These are phyloP conservation scores for Neofusicoccum laricinum DNA, from an alignment of 2,329 filamentous ascomycete genomes.

Conservation along the genomic window DNA sequence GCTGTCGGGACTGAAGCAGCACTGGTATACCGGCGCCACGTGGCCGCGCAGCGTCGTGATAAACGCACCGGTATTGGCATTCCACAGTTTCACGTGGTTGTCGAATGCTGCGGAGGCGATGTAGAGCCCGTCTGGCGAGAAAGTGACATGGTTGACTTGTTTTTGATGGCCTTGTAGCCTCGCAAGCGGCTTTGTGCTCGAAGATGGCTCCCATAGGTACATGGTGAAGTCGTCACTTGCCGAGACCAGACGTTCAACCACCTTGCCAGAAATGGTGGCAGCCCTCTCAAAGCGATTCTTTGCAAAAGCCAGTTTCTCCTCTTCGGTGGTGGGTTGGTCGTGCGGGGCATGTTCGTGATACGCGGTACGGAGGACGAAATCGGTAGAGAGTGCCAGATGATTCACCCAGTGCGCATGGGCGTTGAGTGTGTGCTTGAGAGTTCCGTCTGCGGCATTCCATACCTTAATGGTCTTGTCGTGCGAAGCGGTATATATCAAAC, in stretches of 20 bases:
- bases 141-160: slow-evolving; percentile 92
- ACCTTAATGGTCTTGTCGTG: slow-evolving; percentile 92
- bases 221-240: slow-evolving; percentile 96
- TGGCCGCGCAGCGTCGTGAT: slow-evolving; percentile 85
- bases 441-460: slow-evolving; percentile 80
- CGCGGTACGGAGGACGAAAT: slow-evolving; percentile 80
- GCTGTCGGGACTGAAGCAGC: slow-evolving; percentile 87
- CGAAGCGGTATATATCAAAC: slow-evolving; percentile 54
- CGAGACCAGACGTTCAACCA: slow-evolving; percentile 82
- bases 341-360: slow-evolving; percentile 71
- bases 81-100: slow-evolving; percentile 94
- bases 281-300: slow-evolving; percentile 82
- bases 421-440: slow-evolving; percentile 72
- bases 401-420: slow-evolving; percentile 95
- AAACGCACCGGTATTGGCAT: slow-evolving; percentile 71
- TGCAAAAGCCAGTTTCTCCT: slow-evolving; percentile 71
- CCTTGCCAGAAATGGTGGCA: slow-evolving; percentile 69
- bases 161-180: slow-evolving; percentile 92
- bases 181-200: slow-evolving; percentile 74
- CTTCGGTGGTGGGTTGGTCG: slow-evolving; percentile 64
- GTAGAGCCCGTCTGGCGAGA: slow-evolving; percentile 82
- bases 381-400: slow-evolving; percentile 87
- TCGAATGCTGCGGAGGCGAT: slow-evolving; percentile 91
- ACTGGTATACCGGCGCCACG: slow-evolving; percentile 88
- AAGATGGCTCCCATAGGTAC: slow-evolving; percentile 86